Conservation (phyloP, 352 stramenopile genomes). For the Elongisporangium senticosum region DNA sequence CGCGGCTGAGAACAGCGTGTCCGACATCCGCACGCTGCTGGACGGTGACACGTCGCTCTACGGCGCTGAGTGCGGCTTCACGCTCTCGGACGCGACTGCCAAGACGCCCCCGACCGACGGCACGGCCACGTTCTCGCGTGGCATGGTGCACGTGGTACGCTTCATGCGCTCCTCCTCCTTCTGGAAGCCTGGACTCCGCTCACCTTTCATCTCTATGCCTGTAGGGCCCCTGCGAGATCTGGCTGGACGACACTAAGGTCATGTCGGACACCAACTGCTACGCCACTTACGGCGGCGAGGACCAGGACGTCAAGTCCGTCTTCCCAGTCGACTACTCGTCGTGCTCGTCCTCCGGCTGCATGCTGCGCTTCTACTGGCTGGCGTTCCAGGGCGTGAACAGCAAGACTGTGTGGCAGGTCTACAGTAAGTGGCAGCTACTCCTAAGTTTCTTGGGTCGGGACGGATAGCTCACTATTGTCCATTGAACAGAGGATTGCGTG, state of each 20-base stretch:
- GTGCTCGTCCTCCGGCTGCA: slow-evolving; percentile 19
- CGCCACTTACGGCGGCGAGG: slow-evolving; percentile 20
- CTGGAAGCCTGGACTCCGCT: neutral
- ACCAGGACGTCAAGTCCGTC: slow-evolving; percentile 33
- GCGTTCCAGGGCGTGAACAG: slow-evolving; percentile 27
- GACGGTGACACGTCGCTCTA: slow-evolving; percentile 25
- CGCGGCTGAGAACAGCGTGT: slow-evolving; percentile 22
- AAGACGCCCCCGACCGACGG: slow-evolving; percentile 29
- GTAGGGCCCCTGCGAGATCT: slow-evolving; percentile 28
- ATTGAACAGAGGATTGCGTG: slow-evolving; percentile 26
- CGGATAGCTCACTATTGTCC: slow-evolving; percentile 3
- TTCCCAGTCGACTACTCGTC: slow-evolving; percentile 36
- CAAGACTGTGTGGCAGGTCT: slow-evolving; percentile 37
- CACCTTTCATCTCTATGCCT: neutral
- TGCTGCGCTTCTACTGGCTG: slow-evolving; percentile 40
- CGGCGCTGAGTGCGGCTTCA: slow-evolving; percentile 30
- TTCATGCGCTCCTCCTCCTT: neutral
- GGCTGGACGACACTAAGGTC: slow-evolving; percentile 32
- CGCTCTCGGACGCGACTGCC: slow-evolving; percentile 19
- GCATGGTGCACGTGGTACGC: slow-evolving; percentile 16
- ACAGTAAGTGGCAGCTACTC: slow-evolving; percentile 20
- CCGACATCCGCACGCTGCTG: slow-evolving; percentile 25
- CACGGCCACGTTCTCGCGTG: slow-evolving; percentile 27
- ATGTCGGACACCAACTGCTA: slow-evolving; percentile 25
- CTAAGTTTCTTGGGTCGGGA: neutral